phyloP scores from a whole-genome alignment of 2,329 filamentous ascomycete species.

The Aaosphaeria arxii region DNA sequence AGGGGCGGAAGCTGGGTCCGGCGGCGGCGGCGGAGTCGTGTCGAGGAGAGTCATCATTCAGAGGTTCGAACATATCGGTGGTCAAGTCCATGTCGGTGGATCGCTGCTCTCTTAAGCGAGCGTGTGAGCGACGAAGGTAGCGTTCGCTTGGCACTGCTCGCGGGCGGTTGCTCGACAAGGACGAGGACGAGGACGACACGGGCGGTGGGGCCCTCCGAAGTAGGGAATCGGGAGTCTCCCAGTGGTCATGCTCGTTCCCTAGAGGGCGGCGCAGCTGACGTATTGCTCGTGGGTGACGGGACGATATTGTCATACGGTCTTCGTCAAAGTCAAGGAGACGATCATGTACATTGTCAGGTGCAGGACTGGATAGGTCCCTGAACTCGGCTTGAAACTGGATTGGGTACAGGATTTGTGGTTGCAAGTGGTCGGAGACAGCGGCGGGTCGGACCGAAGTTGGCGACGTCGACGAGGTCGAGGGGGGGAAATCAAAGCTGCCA shows the following conservation, averaged over 20 bases:
- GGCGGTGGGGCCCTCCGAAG: slow-evolving; percentile 4
- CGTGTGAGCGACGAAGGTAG: slow-evolving; percentile 31
- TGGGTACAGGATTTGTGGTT: slow-evolving; percentile 1
- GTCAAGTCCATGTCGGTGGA: slow-evolving; percentile 7
- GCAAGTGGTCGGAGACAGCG: slow-evolving; percentile 1
- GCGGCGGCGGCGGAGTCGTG: slow-evolving; percentile 10
- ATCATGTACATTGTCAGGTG: not conserved
- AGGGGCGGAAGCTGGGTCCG: slow-evolving; percentile 8
- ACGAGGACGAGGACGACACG: slow-evolving; percentile 2
- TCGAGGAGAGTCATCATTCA: slow-evolving; percentile 13
- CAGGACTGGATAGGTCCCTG: slow-evolving; percentile 7
- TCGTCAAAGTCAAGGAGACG: not conserved
- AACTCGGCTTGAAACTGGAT: slow-evolving; percentile 7
- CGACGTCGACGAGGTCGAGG: slow-evolving; percentile 33
- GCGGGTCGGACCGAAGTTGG: slow-evolving; percentile 5
- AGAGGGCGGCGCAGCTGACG: slow-evolving; percentile 24
- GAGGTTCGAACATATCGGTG: slow-evolving; percentile 19
- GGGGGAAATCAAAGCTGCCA: slow-evolving; percentile 46
- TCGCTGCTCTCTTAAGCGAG: slow-evolving; percentile 22
- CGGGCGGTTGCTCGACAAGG: slow-evolving; percentile 20
- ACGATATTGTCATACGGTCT: slow-evolving; percentile 1
- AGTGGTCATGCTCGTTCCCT: slow-evolving; percentile 27
- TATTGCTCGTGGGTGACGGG: slow-evolving; percentile 6
- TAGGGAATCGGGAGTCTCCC: slow-evolving; percentile 8
- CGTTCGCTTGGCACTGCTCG: slow-evolving; percentile 34